Evolutionary conservation across 2,329 filamentous ascomycete species (phyloP).

Genomic region (Hypoxylon sp.): DNA sequence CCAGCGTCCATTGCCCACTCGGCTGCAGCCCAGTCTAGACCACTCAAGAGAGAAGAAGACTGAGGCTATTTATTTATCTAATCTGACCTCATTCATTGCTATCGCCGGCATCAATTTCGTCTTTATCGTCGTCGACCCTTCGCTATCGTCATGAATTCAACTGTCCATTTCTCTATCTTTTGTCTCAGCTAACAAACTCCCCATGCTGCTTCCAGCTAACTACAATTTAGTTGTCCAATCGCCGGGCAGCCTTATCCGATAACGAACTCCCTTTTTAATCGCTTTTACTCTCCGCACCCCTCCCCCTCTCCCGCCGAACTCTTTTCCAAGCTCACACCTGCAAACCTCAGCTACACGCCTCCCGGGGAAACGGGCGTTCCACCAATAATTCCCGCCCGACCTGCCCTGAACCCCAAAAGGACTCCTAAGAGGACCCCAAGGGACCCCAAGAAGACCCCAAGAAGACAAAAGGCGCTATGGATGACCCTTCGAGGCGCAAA

Average conservation of each 20-base stretch:
- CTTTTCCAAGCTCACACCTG: conserved; percentile 39
- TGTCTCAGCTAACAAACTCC: conserved; percentile 33
- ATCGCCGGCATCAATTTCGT: conserved; percentile 19
- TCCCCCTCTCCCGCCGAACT: conserved; percentile 31
- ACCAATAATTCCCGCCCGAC: conserved; percentile 35
- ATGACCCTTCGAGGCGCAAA: conserved; percentile 44
- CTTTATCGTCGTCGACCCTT: conserved; percentile 24
- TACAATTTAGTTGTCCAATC: conserved; percentile 29
- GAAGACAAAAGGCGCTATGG: conserved; percentile 44
- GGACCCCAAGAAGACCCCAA: not conserved
- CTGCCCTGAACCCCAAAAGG: conserved; percentile 26
- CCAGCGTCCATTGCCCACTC: conserved; percentile 33
- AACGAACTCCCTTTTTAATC: conserved; percentile 28
- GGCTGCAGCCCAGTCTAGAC: conserved; percentile 34
- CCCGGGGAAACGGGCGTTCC: conserved; percentile 38
- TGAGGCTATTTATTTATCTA: conserved; percentile 40
- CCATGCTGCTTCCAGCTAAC: conserved; percentile 1
- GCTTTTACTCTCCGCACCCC: conserved; percentile 42
- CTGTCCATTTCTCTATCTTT: conserved; percentile 7
- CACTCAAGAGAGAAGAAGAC: conserved; percentile 15
- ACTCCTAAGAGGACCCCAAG: conserved; percentile 27
- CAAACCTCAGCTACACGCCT: conserved; percentile 36
- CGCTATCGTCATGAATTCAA: conserved; percentile 31
- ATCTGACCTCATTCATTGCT: conserved; percentile 27
- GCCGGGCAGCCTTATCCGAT: conserved; percentile 29